A percentile compares a stretch with the other conserved stretches of the same genome.
phyloP scores from a whole-genome alignment of 2,329 filamentous ascomycete genomes.

The Chlorencoelia australis region DNA sequence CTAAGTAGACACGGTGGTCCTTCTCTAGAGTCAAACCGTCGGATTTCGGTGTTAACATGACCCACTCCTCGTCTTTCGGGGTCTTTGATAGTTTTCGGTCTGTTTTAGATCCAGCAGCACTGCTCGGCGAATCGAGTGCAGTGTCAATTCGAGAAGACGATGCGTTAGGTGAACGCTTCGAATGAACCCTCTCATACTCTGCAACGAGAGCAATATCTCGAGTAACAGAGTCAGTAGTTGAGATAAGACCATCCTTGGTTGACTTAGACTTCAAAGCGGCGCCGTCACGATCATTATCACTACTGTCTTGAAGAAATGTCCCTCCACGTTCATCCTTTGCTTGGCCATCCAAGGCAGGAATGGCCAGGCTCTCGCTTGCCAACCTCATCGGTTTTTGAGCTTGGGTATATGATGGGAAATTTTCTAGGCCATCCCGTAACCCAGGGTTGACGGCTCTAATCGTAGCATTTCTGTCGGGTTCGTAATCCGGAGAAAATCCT shows the following conservation, averaged over 20 bases:
- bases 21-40: slow-evolving; percentile 8
- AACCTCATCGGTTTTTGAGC: slow-evolving; percentile 11
- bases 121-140: slow-evolving; percentile 14
- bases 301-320: slow-evolving; percentile 43
- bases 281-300: slow-evolving; percentile 37
- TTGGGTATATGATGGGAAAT: slow-evolving; percentile 8
- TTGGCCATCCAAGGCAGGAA: slow-evolving; percentile 15
- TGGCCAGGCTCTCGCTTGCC: slow-evolving; percentile 7
- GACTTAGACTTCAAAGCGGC: slow-evolving; percentile 22
- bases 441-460: slow-evolving; percentile 48
- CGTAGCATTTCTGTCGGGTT: slow-evolving; percentile 60
- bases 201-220: slow-evolving; percentile 23
- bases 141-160: slow-evolving; percentile 5
- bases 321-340: slow-evolving; percentile 28
- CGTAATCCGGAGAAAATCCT: slow-evolving; percentile 68
- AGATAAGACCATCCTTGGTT: slow-evolving; percentile 7
- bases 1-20: slow-evolving; percentile 24
- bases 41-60: slow-evolving; percentile 22
- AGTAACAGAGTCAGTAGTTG: slow-evolving; percentile 13
- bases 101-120: slow-evolving; percentile 10
- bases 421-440: neutral
- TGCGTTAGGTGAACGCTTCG: slow-evolving; percentile 16
- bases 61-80: slow-evolving; percentile 23
- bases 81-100: slow-evolving; percentile 8
- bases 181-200: slow-evolving; percentile 22